phyloP scores from a whole-genome alignment of 108 stramenopile genomes.

The Hondaea fermentalgiana region DNA sequence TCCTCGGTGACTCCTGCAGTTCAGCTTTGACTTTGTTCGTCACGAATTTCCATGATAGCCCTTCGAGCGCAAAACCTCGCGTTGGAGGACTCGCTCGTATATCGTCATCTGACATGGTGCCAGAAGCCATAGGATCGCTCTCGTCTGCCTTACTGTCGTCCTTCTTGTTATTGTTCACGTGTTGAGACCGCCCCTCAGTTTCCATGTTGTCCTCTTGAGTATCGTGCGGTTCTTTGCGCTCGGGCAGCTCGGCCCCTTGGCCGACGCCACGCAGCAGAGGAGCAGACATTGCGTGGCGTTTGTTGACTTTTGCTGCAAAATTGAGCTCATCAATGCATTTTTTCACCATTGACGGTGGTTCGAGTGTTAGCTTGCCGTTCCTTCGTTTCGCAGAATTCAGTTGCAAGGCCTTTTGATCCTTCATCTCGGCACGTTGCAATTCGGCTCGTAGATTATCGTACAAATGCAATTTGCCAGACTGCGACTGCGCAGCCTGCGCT shows the following conservation, averaged over 20 bases:
- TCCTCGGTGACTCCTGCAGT: background rate
- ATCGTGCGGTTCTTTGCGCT: background rate
- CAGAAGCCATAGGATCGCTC: too few relatives aligned
- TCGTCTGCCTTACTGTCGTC: too few relatives aligned
- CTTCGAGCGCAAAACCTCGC: background rate
- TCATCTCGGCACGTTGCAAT: background rate
- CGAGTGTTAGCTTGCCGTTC: background rate
- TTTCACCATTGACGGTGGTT: background rate
- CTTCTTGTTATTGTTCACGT: too few relatives aligned
- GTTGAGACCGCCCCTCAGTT: too few relatives aligned
- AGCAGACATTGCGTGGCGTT: conserved; percentile 1
- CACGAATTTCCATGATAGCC: background rate
- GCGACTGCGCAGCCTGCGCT: background rate
- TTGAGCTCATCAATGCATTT: background rate
- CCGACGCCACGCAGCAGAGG: background rate
- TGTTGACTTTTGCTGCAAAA: background rate
- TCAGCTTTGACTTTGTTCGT: background rate
- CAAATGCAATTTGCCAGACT: background rate
- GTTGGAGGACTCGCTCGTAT: background rate
- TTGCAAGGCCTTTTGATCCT: background rate
- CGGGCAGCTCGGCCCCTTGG: background rate
- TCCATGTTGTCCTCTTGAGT: too few relatives aligned
- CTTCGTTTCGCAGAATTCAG: background rate
- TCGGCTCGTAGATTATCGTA: background rate
- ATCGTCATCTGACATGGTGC: too few relatives aligned